Evolutionary conservation across 441 rosid genomes (phyloP), one percentile per base, ranked within the genome.

Genomic region (Mallotus repandus): DNA sequence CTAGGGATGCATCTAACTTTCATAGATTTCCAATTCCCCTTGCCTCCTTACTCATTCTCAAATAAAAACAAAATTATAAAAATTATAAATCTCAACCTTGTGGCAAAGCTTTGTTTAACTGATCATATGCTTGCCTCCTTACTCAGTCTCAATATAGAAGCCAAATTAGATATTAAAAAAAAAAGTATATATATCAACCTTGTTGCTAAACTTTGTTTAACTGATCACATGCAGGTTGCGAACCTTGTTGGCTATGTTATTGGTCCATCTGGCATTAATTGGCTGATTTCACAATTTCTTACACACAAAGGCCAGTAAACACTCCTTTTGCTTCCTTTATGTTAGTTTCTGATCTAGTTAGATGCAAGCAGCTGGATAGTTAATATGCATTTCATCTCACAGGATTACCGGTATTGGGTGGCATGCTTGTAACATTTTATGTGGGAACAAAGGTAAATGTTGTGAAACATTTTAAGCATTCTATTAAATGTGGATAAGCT

Each of bases 171-270:
- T 43, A 43, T 43, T 9, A 43, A 43, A 43, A 6, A 43, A 29
- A 29, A 1, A 29, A 29, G 32, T 43, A 43, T 19, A 54, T 7
- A 54, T 64, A 0, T 19, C 4, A 45, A 43, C 15, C 19, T 21
- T 57, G 9, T 32, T 29, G 57, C 21, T 10, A 72, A 19, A 1
- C 25, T 32, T 0, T 25, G 29, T 41, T 38, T 55, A 70, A 38
- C 72, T 70, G 66, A 59, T 69, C 71, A 21, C 56, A 19, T 79
- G 86, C 86, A 93, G 98, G 88, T 90, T 4, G 99, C 97, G 54
- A 95, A 93, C 80, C 98, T 95, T 67, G 94, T 86, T 69, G 99
- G 98, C 76, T 95, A 90, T 84, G 97, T 95, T 63, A 81, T 95
- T 61, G 97, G 98, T 68, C 97, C 97, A 46, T 89, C 96, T 0